Evolutionary conservation across 805 yeast genomes (phyloP), one percentile per base, ranked within the genome.

Genomic region (Candida anglica): DNA sequence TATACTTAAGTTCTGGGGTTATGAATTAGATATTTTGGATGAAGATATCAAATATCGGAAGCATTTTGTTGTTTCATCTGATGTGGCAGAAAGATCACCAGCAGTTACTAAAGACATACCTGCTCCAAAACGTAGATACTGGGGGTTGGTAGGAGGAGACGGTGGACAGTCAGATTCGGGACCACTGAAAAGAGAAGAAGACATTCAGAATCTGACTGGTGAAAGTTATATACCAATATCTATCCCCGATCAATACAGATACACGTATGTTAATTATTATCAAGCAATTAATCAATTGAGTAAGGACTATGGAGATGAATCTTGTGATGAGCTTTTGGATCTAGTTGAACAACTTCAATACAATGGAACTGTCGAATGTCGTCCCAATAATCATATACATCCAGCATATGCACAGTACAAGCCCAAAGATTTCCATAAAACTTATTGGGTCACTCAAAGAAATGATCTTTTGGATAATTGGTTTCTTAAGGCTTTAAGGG

Each of bases 401-500:
- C 60, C 71, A 1, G 60, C 77, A 1, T 53, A 81, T 33, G 63
- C 71, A 34, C 73, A 69, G 29, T 56, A 79, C 39, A 68, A 77
- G 16, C 74, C 81, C 0, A 68, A 66, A 15, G 69, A 66, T 15
- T 50, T 79, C 6, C 74, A 75, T 41, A 56, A 56, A 19, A 53
- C 79, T 82, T 9, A 13, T 19, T 14, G 11, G 4, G 10, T 13
- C 14, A 18, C 32, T 4, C 10, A 8, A 15, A 30, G 86, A 56
- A 71, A 75, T 22, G 96, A 88, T 52, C 68, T 78, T 32, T 86
- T 93, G 2, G 96, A 87, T 57, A 78, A 81, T 46, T 54, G 79
- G 43, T 34, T 83, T 24, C 63, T 86, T 47, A 71, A 94, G 46
- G 85, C 81, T 48, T 53, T 82, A 19, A 70, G 93, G 42, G 95